Percentiles rank a stretch among this genome's conserved stretches.
Evolutionary conservation across 1,284 basidiomycete species (phyloP).

Genomic region (Flammula alnicola): DNA sequence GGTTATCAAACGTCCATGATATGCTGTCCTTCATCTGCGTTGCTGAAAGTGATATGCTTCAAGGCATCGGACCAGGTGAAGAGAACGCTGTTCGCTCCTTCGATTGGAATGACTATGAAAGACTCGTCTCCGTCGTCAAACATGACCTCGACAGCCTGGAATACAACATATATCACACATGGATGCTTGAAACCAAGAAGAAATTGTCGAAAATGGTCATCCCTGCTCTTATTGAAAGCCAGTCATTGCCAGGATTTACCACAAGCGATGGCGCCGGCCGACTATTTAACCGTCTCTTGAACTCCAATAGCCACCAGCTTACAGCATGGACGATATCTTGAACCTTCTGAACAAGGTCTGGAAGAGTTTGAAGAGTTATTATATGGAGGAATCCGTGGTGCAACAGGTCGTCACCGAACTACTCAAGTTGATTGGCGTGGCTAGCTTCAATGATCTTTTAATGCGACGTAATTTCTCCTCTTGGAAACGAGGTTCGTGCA

Average conservation of each 20-base stretch:
- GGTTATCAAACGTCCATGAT: constrained; percentile 99
- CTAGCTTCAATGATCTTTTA: constrained; percentile 97
- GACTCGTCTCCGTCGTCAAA: constrained; percentile 96
- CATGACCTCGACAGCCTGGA: constrained; percentile 98
- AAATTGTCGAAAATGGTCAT: constrained; percentile 98
- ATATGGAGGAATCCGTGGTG: constrained; percentile 97
- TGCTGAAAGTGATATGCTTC: constrained; percentile 97
- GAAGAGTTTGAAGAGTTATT: constrained; percentile 98
- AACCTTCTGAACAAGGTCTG: constrained; percentile 98
- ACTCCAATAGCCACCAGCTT: constrained; percentile 87
- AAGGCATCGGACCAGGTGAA: constrained; percentile 97
- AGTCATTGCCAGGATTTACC: constrained; percentile 97
- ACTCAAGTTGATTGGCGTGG: constrained; percentile 95
- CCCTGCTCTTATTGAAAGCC: constrained; percentile 96
- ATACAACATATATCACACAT: constrained; percentile 99
- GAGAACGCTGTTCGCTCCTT: constrained; percentile 90
- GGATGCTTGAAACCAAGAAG: constrained; percentile 99
- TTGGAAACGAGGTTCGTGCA: constrained; percentile 91
- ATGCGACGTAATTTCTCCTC: constrained; percentile 99
- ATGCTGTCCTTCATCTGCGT: constrained; percentile 99
- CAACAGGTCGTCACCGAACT: constrained; percentile 97
- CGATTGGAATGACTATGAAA: constrained; percentile 97
- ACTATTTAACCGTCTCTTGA: constrained; percentile 92
- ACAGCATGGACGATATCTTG: constrained; percentile 98
- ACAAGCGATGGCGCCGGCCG: constrained; percentile 93